Evolutionary conservation across 1,139 yeast species (phyloP).

Genomic region (Protomyces macrosporus): DNA sequence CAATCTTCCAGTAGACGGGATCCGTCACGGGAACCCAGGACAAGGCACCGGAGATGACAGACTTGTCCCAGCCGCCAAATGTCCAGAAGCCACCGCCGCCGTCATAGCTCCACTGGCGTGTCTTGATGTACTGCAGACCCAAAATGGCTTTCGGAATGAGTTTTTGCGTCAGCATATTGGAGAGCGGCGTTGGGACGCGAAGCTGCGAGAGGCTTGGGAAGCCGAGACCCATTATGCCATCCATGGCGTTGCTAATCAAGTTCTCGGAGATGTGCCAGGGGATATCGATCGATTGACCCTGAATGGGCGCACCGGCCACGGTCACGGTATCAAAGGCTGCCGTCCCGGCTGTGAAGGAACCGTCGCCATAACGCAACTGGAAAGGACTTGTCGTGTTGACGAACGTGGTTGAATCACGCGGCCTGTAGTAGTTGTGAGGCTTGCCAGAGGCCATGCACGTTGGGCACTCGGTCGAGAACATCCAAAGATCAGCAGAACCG

Average conservation of each 20-base stretch:
- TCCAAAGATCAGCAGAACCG: slow-evolving; percentile 48
- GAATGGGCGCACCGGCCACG: slow-evolving; percentile 29
- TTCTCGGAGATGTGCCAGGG: slow-evolving; percentile 2
- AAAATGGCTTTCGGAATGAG: slow-evolving; percentile 6
- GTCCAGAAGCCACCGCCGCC: slow-evolving; percentile 76
- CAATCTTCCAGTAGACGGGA: slow-evolving; percentile 98
- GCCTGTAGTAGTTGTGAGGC: slow-evolving; percentile 40
- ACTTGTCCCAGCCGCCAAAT: slow-evolving; percentile 84
- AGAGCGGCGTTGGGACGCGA: slow-evolving; percentile 3
- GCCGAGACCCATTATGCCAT: slow-evolving; percentile 25
- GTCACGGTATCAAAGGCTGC: slow-evolving; percentile 35
- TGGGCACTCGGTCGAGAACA: slow-evolving; percentile 38
- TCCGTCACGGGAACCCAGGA: slow-evolving; percentile 96
- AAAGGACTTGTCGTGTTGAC: slow-evolving; percentile 37
- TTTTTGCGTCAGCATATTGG: slow-evolving; percentile 13
- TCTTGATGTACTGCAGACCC: slow-evolving; percentile 19
- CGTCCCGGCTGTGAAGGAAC: slow-evolving; percentile 36
- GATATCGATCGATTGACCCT: slow-evolving; percentile 17
- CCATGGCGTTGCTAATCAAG: slow-evolving; percentile 11
- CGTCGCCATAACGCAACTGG: slow-evolving; percentile 36
- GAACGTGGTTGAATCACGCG: slow-evolving; percentile 35
- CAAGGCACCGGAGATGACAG: slow-evolving; percentile 69
- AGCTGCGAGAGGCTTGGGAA: slow-evolving; percentile 4
- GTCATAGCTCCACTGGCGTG: slow-evolving; percentile 6
- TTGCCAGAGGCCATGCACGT: slow-evolving; percentile 27